Conservation (phyloP, 306 rosid species). For the Lagenaria siceraria region DNA sequence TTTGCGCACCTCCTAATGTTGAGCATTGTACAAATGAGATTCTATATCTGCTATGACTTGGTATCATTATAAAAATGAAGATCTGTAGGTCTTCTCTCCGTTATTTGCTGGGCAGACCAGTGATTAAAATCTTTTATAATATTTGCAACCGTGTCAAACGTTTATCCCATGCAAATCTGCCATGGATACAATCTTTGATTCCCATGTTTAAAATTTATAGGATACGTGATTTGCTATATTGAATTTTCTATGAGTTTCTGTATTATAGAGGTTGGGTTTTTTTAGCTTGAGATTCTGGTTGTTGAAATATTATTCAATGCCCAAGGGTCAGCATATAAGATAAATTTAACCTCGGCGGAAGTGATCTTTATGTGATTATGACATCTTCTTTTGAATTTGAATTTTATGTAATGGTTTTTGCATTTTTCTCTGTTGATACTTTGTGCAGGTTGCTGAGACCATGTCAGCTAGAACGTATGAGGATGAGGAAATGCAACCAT, state of each 20-base stretch:
- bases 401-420: not conserved
- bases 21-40: not conserved
- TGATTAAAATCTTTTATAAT: not conserved
- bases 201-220: not conserved
- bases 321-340: not conserved
- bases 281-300: not conserved
- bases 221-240: not conserved
- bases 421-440: constrained; percentile 1
- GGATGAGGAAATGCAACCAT: constrained; percentile 43
- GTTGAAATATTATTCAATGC: not conserved
- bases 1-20: not conserved
- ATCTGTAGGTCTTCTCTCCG: not conserved
- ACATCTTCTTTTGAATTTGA: not conserved
- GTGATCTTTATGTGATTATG: not conserved
- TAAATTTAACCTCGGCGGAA: not conserved
- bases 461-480: too few relatives aligned
- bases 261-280: not conserved
- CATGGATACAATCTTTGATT: not conserved
- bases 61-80: not conserved
- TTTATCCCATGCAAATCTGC: not conserved
- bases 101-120: not conserved
- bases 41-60: not conserved
- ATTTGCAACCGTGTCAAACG: not conserved
- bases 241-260: not conserved
- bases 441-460: too few relatives aligned